Conservation (phyloP, 2,329 filamentous ascomycete genomes). For the Drechslera avenae region DNA sequence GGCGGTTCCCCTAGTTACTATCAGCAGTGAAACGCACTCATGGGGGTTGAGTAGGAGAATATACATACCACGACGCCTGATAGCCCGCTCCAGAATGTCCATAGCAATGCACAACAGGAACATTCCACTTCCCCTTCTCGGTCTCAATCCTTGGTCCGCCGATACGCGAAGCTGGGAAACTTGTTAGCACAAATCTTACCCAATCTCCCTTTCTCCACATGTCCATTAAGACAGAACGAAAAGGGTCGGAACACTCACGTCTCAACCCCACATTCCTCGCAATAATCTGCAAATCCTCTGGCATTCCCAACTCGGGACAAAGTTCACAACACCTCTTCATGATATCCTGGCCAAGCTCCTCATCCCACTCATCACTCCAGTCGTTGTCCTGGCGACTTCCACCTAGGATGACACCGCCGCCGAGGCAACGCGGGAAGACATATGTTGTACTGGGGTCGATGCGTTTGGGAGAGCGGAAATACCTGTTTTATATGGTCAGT, state of each 20-base stretch:
- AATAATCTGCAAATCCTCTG: conserved; percentile 73
- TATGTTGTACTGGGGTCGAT: conserved; percentile 52
- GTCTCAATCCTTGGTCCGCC: conserved; percentile 77
- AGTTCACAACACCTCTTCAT: conserved; percentile 75
- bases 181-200: not conserved
- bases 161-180: conserved; percentile 61
- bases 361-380: conserved; percentile 80
- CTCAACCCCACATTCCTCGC: conserved; percentile 82
- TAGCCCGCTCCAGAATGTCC: conserved; percentile 81
- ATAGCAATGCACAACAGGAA: conserved; percentile 74
- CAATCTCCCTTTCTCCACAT: too few relatives aligned
- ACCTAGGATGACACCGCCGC: conserved; percentile 84
- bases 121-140: conserved; percentile 61
- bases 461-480: conserved; percentile 50
- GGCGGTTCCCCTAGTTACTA: conserved; percentile 47
- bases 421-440: conserved; percentile 53
- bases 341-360: conserved; percentile 77
- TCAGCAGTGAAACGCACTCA: not conserved
- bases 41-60: not conserved
- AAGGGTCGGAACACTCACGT: conserved; percentile 47
- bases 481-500: conserved; percentile 17
- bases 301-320: conserved; percentile 70
- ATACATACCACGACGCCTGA: conserved; percentile 51
- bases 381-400: conserved; percentile 80
- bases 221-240: not conserved